Evolutionary conservation across 192 early-diverging fungal species (phyloP).

Genomic region (Chytriomyces confervae): DNA sequence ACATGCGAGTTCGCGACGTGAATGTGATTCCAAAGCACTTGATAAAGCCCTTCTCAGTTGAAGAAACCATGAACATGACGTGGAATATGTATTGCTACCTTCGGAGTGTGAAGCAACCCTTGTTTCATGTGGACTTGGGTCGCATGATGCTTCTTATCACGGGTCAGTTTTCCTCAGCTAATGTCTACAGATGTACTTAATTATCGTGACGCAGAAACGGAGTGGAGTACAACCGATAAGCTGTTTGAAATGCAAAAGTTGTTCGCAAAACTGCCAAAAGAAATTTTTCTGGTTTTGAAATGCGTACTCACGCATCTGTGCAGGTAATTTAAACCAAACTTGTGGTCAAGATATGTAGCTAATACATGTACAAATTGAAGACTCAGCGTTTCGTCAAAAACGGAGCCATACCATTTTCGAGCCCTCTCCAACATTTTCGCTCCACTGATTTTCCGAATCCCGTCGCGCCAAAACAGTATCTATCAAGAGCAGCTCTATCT

Average conservation of each 20-base stretch:
- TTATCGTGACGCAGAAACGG: slow-evolving; percentile 6
- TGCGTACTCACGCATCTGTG: slow-evolving; percentile 20
- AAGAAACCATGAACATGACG: slow-evolving; percentile 8
- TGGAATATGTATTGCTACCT: slow-evolving; percentile 18
- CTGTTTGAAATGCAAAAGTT: slow-evolving; percentile 33
- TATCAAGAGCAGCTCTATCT: slow-evolving; percentile 26
- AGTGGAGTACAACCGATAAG: slow-evolving; percentile 26
- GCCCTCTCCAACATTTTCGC: slow-evolving; percentile 29
- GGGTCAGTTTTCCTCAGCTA: background rate
- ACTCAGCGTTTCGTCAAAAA: slow-evolving; percentile 5
- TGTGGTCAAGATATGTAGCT: background rate
- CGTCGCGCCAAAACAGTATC: slow-evolving; percentile 19
- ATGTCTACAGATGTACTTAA: background rate
- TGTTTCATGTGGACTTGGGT: slow-evolving; percentile 9
- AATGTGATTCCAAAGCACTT: slow-evolving; percentile 24
- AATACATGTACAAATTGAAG: background rate
- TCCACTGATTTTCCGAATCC: slow-evolving; percentile 15
- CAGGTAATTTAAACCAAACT: background rate
- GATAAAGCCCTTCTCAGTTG: slow-evolving; percentile 22
- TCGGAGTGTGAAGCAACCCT: slow-evolving; percentile 5
- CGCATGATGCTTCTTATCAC: slow-evolving; percentile 16
- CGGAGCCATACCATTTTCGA: slow-evolving; percentile 21
- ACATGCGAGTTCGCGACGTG: slow-evolving; percentile 26
- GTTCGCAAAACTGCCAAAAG: slow-evolving; percentile 21
- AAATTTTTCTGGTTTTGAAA: slow-evolving; percentile 22